These are phyloP conservation scores for Saccharomyces eubayanus DNA, from an alignment of 805 yeast genomes.

Conservation along the genomic window DNA sequence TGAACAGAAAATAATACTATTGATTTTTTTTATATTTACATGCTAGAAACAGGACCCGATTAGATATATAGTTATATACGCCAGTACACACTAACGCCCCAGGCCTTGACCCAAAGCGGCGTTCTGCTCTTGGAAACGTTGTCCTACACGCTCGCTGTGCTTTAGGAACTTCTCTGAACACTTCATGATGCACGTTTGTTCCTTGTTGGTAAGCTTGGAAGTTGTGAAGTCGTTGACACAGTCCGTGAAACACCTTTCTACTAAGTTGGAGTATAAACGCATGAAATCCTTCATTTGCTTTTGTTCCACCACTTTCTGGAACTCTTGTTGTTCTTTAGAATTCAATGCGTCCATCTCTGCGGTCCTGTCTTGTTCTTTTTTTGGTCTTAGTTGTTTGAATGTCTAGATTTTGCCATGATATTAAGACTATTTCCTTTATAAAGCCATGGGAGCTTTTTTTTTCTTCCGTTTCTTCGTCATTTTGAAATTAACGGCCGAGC, in stretches of 20 bases:
- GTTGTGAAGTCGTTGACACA: constrained; percentile 98
- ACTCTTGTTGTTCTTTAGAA: constrained; percentile 92
- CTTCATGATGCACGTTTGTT: constrained; percentile 74
- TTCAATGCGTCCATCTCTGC: constrained; percentile 80
- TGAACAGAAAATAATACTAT: background rate
- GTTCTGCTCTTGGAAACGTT: constrained; percentile 97
- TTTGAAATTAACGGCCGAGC: background rate
- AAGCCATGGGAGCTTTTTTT: background rate
- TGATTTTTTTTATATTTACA: background rate
- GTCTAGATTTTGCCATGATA: background rate
- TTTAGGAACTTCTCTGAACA: constrained; percentile 97
- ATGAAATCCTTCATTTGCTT: constrained; percentile 98
- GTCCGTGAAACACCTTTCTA: constrained; percentile 93
- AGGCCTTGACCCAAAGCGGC: constrained; percentile 68
- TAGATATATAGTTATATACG: background rate
- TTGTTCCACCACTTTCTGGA: constrained; percentile 89
- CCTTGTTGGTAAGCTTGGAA: constrained; percentile 74
- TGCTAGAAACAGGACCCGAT: background rate
- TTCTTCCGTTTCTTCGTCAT: background rate
- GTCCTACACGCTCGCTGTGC: constrained; percentile 97
- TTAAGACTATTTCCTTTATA: background rate
- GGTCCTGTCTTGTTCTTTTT: constrained; percentile 14
- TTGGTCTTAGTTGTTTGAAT: background rate
- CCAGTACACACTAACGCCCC: constrained; percentile 27
- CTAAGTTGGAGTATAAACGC: constrained; percentile 90